Evolutionary conservation across 2,329 filamentous ascomycete genomes (phyloP), one percentile per base, ranked within the genome.

Genomic region (Plenodomus biglobosus): DNA sequence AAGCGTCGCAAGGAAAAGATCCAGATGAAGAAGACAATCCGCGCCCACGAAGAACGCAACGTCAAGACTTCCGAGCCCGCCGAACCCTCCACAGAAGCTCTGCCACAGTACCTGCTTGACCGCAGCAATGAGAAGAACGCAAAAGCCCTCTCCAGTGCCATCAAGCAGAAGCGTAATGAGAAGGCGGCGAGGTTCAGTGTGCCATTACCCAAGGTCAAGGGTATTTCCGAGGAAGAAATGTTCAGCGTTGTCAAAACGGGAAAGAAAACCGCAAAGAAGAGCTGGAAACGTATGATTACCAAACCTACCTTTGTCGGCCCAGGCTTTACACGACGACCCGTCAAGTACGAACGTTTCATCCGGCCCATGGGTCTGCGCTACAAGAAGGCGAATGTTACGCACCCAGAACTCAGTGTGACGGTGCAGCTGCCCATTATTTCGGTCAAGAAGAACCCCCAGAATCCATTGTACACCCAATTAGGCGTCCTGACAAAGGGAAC

Each of bases 241-340:
- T 97, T 97, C 80, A 92, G 90, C 76, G 92, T 96, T 13, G 85
- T 97, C 66, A 91, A 91, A 78, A 97, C 92, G 24, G 92, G 94
- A 64, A 67, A 65, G 53, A 96, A 96, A 81, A 90, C 86, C 2
- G 80, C 85, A 47, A 91, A 95, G 83, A 95, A 94, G 80, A 80
- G 80, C 48, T 80, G 86, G 86, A 88, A 88, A 77, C 75, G 85
- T 30, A 85, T 83, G 80, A 85, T 90, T 52, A 91, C 85, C 15
- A 88, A 91, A 75, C 87, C 87, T 8, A 91, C 90, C 0, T 97
- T 97, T 72, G 92, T 97, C 18, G 92, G 92, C 0, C 84, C 83
- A 27, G 91, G 95, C 63, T 96, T 96, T 73, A 96, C 92, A 2
- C 80, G 91, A 67, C 78, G 91, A 44, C 92, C 94, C 15, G 90